These are phyloP conservation scores for Neurospora cerealis DNA, from an alignment of 495 filamentous ascomycete genomes.

Conservation along the genomic window DNA sequence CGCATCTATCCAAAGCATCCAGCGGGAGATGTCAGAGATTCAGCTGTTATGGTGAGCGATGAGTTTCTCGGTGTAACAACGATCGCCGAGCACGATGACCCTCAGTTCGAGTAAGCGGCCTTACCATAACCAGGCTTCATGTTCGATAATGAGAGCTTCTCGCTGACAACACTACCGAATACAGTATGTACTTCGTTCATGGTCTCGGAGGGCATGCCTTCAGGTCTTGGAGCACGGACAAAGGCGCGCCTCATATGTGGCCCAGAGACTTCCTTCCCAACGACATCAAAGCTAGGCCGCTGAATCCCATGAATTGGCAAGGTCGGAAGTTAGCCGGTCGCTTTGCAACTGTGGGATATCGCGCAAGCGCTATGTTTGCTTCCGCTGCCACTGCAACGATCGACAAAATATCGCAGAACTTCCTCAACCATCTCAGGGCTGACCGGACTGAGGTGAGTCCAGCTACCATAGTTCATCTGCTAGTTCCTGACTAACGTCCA, in stretches of 20 bases:
- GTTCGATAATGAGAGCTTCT: background rate
- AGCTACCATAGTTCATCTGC: background rate
- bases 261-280: conserved; percentile 7
- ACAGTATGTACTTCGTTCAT: conserved; percentile 11
- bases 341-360: conserved; percentile 8
- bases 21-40: background rate
- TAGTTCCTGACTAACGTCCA: background rate
- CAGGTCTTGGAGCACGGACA: conserved; percentile 7
- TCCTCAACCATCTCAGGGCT: background rate
- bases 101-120: conserved; percentile 9
- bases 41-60: conserved; percentile 3
- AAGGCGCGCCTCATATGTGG: conserved; percentile 7
- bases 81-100: conserved; percentile 9
- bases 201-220: conserved; percentile 13
- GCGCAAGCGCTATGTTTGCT: background rate
- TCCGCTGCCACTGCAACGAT: conserved; percentile 8
- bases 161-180: background rate
- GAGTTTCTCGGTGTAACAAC: conserved; percentile 13
- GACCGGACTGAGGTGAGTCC: conserved; percentile 6
- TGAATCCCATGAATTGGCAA: background rate
- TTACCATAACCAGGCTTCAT: background rate
- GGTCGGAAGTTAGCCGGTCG: conserved; percentile 1
- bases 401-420: conserved; percentile 5
- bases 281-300: conserved; percentile 1
- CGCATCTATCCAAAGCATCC: conserved; percentile 1